phyloP scores from a whole-genome alignment of 2,329 filamentous ascomycete genomes.

The Zasmidium citrigriseum region DNA sequence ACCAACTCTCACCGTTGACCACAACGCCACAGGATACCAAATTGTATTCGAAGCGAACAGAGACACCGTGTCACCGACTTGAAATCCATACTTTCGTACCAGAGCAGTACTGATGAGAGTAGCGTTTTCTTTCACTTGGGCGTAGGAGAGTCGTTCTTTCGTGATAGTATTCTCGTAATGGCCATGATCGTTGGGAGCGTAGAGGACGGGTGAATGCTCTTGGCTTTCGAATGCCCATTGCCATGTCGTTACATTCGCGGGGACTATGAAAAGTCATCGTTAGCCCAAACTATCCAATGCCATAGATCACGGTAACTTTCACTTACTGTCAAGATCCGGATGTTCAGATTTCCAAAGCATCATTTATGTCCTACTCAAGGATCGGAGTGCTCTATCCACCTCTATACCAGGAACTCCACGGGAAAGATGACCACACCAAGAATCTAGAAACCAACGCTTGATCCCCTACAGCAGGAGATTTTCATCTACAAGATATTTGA shows the following conservation, averaged over 20 bases:
- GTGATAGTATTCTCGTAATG: conserved; percentile 61
- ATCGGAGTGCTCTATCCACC: too few relatives aligned
- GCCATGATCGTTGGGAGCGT: conserved; percentile 39
- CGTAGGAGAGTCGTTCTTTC: conserved; percentile 58
- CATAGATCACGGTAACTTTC: neutral
- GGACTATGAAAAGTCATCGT: too few relatives aligned
- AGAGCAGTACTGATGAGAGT: conserved; percentile 62
- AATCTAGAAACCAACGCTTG: too few relatives aligned
- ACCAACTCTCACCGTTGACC: conserved; percentile 50
- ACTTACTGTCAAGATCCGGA: conserved; percentile 44
- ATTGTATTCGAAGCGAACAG: conserved; percentile 65
- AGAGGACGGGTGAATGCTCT: conserved; percentile 49
- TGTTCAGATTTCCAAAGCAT: conserved; percentile 36
- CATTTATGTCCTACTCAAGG: neutral
- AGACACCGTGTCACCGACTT: conserved; percentile 56
- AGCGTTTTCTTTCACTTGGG: conserved; percentile 56
- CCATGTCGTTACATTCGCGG: conserved; percentile 57
- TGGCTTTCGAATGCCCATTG: conserved; percentile 61
- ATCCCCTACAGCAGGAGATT: too few relatives aligned
- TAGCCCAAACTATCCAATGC: too few relatives aligned
- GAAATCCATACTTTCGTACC: conserved; percentile 54
- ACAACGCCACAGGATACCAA: conserved; percentile 66
- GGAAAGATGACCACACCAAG: too few relatives aligned
- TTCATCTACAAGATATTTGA: too few relatives aligned
- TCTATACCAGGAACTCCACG: too few relatives aligned